Percentiles rank a stretch among this genome's conserved stretches.
phyloP scores from a whole-genome alignment of 208 protist genomes.

The Wallacemonas sp. region DNA sequence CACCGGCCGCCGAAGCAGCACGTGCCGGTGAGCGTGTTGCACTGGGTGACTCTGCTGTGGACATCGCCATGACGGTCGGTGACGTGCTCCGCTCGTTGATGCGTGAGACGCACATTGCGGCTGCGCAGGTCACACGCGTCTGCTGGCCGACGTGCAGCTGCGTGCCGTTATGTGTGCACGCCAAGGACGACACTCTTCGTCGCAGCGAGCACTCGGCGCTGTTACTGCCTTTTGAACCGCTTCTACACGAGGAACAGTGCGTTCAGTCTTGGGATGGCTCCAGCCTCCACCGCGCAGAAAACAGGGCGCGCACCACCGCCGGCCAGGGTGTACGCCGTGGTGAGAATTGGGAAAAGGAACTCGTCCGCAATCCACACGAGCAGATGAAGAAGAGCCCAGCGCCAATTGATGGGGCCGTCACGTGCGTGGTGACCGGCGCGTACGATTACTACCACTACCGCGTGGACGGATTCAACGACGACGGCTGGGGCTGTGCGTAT shows the following conservation, averaged over 20 bases:
- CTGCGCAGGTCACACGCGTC: slow-evolving; percentile 31
- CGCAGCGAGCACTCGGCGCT: slow-evolving; percentile 50
- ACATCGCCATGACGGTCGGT: slow-evolving; percentile 33
- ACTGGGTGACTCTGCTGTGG: slow-evolving; percentile 32
- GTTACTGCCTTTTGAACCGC: slow-evolving; percentile 36
- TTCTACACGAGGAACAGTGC: slow-evolving; percentile 37
- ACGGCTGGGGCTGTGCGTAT: slow-evolving; percentile 97
- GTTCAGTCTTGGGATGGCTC: slow-evolving; percentile 33
- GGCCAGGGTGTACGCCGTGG: slow-evolving; percentile 20
- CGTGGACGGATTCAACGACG: slow-evolving; percentile 91
- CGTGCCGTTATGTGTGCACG: slow-evolving; percentile 73
- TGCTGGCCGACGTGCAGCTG: slow-evolving; percentile 49
- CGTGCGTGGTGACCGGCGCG: slow-evolving; percentile 53
- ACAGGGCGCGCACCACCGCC: not conserved
- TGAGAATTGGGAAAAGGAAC: slow-evolving; percentile 57
- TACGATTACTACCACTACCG: slow-evolving; percentile 97
- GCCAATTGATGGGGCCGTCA: slow-evolving; percentile 40
- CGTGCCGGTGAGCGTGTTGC: slow-evolving; percentile 42
- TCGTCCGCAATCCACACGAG: slow-evolving; percentile 50
- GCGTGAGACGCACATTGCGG: not conserved
- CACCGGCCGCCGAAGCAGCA: not conserved
- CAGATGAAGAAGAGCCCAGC: slow-evolving; percentile 20
- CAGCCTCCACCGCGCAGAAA: not conserved
- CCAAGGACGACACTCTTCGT: slow-evolving; percentile 27
- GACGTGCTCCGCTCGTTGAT: slow-evolving; percentile 32